A percentile compares a stretch with the other conserved stretches of the same genome.
These are phyloP conservation scores for Cyberlindnera japonica DNA, from an alignment of 805 yeast genomes.

Conservation along the genomic window DNA sequence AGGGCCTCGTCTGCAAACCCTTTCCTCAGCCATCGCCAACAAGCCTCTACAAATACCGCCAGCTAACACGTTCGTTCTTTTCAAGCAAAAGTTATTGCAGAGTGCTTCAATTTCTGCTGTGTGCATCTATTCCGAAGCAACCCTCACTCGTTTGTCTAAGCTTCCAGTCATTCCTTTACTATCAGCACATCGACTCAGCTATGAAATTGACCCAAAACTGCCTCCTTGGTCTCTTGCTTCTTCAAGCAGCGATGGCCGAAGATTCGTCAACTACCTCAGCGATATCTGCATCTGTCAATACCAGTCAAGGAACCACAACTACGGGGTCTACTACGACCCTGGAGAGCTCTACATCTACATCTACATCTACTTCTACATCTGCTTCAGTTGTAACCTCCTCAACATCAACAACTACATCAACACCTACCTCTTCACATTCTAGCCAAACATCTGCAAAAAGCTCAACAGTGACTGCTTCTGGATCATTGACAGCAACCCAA, in stretches of 20 bases:
- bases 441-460: neutral
- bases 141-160: neutral
- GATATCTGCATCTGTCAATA: neutral
- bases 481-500: neutral
- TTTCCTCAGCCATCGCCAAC: no score
- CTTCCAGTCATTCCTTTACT: conserved; percentile 1
- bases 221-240: neutral
- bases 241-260: neutral
- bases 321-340: neutral
- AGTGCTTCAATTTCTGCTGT: no score
- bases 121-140: neutral
- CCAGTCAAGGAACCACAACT: no score
- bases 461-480: neutral
- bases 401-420: conserved; percentile 2
- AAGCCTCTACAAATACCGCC: no score
- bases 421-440: conserved; percentile 1
- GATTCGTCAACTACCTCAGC: neutral
- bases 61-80: neutral
- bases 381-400: neutral
- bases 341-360: neutral
- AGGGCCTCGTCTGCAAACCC: no score
- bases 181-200: no score
- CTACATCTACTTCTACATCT: neutral
- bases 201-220: neutral
- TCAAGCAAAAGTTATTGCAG: no score